Evolutionary conservation across 805 yeast genomes (phyloP).

Genomic region (Monosporozyma aquatica): DNA sequence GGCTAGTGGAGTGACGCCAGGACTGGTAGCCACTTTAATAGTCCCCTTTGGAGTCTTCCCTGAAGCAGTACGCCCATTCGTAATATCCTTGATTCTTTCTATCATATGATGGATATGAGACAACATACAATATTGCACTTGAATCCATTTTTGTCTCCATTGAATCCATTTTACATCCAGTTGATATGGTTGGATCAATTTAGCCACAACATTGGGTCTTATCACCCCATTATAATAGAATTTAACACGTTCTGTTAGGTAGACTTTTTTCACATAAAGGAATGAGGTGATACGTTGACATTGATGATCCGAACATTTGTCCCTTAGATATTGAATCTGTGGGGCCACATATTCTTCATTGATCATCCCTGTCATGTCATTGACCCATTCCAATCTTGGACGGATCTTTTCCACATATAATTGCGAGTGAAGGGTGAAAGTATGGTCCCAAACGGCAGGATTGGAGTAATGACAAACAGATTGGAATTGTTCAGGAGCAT

Average conservation of each 20-base stretch:
- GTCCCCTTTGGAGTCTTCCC: background rate
- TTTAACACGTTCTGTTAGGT: background rate
- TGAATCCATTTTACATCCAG: background rate
- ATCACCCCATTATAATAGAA: conserved; percentile 11
- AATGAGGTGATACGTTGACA: background rate
- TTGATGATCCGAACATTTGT: background rate
- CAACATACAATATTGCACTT: background rate
- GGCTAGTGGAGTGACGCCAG: background rate
- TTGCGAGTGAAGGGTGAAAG: background rate
- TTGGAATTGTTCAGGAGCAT: background rate
- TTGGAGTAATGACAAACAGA: background rate
- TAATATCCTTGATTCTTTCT: too few species aligned
- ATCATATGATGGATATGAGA: background rate
- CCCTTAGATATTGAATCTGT: background rate
- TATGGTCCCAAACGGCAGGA: background rate
- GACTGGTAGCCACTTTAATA: background rate
- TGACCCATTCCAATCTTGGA: background rate
- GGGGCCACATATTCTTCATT: background rate
- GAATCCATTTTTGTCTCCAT: background rate
- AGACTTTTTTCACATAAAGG: background rate
- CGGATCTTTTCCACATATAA: background rate
- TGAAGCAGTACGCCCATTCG: too few species aligned
- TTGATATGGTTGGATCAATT: background rate
- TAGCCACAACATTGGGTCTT: conserved; percentile 6
- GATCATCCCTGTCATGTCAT: background rate